Conservation (phyloP, 169 alveolate genomes). For the Plasmodium falciparum region DNA sequence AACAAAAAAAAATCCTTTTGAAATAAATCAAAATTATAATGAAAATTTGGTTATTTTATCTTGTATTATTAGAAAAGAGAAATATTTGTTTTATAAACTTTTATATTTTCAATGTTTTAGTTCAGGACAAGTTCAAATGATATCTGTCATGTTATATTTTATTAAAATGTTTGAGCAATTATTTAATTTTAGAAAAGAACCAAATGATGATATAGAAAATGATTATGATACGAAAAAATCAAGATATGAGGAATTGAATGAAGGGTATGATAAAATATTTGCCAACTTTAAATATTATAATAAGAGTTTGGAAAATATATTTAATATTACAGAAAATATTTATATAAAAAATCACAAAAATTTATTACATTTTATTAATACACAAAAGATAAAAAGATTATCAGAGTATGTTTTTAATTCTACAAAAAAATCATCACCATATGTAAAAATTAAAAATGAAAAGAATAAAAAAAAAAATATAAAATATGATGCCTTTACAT, state of each 20-base stretch:
- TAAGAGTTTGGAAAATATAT: constrained; percentile 23
- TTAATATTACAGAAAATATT: background rate
- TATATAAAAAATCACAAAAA: constrained; percentile 25
- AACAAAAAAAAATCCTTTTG: background rate
- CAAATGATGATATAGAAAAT: background rate
- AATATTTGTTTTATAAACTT: constrained; percentile 43
- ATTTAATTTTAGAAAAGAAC: background rate
- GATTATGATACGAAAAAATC: background rate
- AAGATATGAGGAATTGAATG: too few relatives aligned
- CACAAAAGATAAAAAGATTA: constrained; percentile 15
- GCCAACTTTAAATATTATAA: constrained; percentile 33
- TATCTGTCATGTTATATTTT: constrained; percentile 29
- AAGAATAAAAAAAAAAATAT: constrained; percentile 7
- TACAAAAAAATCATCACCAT: background rate
- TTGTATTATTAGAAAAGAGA: constrained; percentile 36
- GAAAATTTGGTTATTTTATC: constrained; percentile 30
- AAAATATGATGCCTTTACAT: constrained; percentile 41
- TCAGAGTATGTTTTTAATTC: constrained; percentile 22
- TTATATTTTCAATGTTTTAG: constrained; percentile 74
- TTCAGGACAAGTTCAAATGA: constrained; percentile 73
- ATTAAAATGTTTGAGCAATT: constrained; percentile 38
- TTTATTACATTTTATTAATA: constrained; percentile 22
- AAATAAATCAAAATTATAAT: constrained; percentile 6
- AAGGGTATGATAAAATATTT: background rate
- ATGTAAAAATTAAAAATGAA: background rate